A percentile compares a stretch with the other conserved stretches of the same genome.
Conservation (phyloP, 1,284 basidiomycete genomes). For the Jaminaea rosea region DNA sequence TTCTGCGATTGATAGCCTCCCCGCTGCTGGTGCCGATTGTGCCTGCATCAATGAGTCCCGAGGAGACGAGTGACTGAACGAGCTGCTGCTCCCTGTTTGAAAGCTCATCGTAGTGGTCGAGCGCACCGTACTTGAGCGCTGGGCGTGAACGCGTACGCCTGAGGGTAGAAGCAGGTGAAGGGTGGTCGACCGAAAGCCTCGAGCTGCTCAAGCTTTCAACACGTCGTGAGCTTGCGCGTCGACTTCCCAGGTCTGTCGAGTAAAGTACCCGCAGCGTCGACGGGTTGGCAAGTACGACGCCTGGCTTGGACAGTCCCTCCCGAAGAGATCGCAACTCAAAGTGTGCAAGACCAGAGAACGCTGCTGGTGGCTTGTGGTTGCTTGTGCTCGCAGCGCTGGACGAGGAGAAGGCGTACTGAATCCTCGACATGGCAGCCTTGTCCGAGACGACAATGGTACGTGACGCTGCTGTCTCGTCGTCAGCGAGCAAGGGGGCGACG, state of each 20-base stretch:
- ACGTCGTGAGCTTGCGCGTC: background rate
- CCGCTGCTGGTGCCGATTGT: too few relatives aligned
- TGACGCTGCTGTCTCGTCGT: background rate
- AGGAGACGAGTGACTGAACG: too few relatives aligned
- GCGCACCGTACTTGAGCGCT: background rate
- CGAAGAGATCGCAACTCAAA: conserved; percentile 30
- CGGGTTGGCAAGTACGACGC: conserved; percentile 21
- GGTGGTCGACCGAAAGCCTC: background rate
- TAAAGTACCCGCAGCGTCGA: conserved; percentile 21
- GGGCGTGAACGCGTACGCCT: background rate
- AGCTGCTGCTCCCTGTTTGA: background rate
- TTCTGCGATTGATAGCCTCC: too few relatives aligned
- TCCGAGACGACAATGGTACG: conserved; percentile 29
- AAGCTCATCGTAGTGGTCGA: background rate
- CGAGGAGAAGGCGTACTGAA: background rate
- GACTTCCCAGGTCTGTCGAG: conserved; percentile 4
- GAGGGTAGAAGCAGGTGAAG: background rate
- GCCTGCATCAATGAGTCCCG: too few relatives aligned
- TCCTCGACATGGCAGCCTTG: conserved; percentile 13
- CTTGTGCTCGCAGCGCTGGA: background rate
- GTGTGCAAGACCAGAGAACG: conserved; percentile 23
- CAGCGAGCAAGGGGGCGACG: conserved; percentile 11
- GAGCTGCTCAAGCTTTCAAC: background rate
- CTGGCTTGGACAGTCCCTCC: conserved; percentile 11
- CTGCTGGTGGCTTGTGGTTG: background rate